phyloP scores from a whole-genome alignment of 352 stramenopile species.

The Pythium chondricola region DNA sequence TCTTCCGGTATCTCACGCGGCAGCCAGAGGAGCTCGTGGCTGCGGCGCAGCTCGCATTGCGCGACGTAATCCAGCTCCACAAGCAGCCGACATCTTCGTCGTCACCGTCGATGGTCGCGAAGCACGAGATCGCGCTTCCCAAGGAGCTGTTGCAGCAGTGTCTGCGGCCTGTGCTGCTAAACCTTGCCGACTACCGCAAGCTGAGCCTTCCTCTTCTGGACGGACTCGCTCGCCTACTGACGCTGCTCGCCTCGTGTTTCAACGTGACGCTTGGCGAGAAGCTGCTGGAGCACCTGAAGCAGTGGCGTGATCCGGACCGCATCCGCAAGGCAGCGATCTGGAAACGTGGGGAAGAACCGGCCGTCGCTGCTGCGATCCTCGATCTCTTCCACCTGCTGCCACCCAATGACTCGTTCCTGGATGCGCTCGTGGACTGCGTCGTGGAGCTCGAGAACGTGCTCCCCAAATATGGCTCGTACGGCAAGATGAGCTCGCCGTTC shows the following conservation, averaged over 20 bases:
- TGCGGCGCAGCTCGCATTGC: constrained; percentile 75
- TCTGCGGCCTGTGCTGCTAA: constrained; percentile 93
- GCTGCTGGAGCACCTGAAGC: constrained; percentile 94
- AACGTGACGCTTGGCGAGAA: constrained; percentile 98
- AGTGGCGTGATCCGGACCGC: constrained; percentile 88
- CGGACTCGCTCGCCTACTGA: constrained; percentile 90
- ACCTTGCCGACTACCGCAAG: constrained; percentile 95
- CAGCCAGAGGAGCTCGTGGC: constrained; percentile 79
- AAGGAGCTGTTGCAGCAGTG: constrained; percentile 96
- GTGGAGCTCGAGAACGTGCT: constrained; percentile 92
- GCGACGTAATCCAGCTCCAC: constrained; percentile 78
- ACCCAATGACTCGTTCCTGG: constrained; percentile 92
- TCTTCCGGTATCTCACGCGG: constrained; percentile 88
- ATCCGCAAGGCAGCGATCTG: constrained; percentile 91
- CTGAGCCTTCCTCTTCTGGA: constrained; percentile 94
- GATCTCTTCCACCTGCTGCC: constrained; percentile 95
- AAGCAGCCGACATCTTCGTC: no score
- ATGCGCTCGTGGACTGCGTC: constrained; percentile 93
- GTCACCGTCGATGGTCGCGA: no score
- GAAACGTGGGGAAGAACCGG: constrained; percentile 92
- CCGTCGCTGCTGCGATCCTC: constrained; percentile 93
- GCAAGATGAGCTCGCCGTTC: constrained; percentile 90
- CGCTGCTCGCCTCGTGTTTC: constrained; percentile 95
- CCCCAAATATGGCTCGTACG: constrained; percentile 85
- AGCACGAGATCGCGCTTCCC: constrained; percentile 84